Evolutionary conservation across 805 yeast genomes (phyloP).

Genomic region (Maudiozyma pseudohumilis): DNA sequence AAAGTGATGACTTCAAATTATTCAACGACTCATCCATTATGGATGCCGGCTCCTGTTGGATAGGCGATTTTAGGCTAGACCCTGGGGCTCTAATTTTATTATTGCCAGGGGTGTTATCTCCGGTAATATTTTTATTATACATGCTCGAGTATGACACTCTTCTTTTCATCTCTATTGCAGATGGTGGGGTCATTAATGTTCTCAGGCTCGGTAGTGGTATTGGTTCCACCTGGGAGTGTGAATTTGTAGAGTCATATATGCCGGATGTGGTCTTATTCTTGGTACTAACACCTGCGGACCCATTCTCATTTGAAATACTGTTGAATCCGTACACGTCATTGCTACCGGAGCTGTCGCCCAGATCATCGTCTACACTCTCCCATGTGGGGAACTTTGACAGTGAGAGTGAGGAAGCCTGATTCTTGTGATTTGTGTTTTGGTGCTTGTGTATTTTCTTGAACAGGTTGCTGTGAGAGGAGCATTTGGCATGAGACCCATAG

Average conservation of each 20-base stretch:
- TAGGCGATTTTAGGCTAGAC: not conserved
- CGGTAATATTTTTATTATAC: not conserved
- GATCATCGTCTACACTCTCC: slow-evolving; percentile 6
- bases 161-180: slow-evolving; percentile 11
- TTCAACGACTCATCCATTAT: not conserved
- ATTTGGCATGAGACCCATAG: not conserved
- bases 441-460: slow-evolving; percentile 2
- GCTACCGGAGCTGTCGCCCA: slow-evolving; percentile 2
- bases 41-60: too few relatives aligned
- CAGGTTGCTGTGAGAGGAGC: not conserved
- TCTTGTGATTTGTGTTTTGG: not conserved
- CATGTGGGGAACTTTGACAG: slow-evolving; percentile 9
- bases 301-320: slow-evolving; percentile 3
- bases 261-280: slow-evolving; percentile 10
- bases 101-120: not conserved
- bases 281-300: not conserved
- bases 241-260: slow-evolving; percentile 4
- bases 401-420: not conserved
- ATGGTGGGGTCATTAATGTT: slow-evolving; percentile 10
- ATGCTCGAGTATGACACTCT: slow-evolving; percentile 6
- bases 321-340: slow-evolving; percentile 3
- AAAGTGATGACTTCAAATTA: not conserved
- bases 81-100: not conserved
- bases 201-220: slow-evolving; percentile 28
- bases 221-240: slow-evolving; percentile 30